Base-by-base conservation (phyloP, 129 eudicot genomes). In the Pulicaria dysenterica region DNA sequence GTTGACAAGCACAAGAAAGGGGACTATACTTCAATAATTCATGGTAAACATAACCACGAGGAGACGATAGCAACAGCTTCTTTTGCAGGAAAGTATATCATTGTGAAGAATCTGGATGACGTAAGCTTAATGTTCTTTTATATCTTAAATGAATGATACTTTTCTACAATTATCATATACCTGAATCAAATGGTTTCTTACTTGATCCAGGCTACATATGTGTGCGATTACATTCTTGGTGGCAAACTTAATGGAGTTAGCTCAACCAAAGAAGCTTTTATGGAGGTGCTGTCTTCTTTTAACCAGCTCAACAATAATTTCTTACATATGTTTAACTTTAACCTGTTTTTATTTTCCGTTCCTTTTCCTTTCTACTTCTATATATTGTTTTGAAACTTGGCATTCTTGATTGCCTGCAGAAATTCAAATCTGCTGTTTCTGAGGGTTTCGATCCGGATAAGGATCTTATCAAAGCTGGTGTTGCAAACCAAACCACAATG, bases 401-500 rank as follows among this genome's bases (percentile, higher is more conserved):
- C 15, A 69, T 24, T 24, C 31, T 24, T 24, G 31, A 24, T 24
- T 69, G 54, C 59, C 8, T 76, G 81, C 88, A 95, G 99, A 95
- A 95, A 86, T 95, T 95, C 65, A 95, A 95, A 69, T 83, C 2
- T 86, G 97, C 99, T 4, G 74, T 86, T 58, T 95, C 99, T 4
- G 15, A 81, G 55, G 99, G 97, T 24, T 90, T 95, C 71, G 99
- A 95, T 88, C 97, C 97, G 38, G 99, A 95, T 78, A 77, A 3
- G 17, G 99, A 95, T 81, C 90, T 95, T 58, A 72, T 51, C 9
- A 90, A 85, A 83, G 75, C 87, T 81, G 99, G 99, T 58, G 85
- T 95, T 44, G 99, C 99, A 4, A 95, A 95, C 74, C 99, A 95
- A 80, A 95, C 99, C 58, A 95, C 99, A 17, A 95, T 95, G 99